A percentile compares a stretch with the other conserved stretches of the same genome.
These are phyloP conservation scores for Cytospora leucostoma DNA, from an alignment of 2,329 filamentous ascomycete species.

Conservation along the genomic window DNA sequence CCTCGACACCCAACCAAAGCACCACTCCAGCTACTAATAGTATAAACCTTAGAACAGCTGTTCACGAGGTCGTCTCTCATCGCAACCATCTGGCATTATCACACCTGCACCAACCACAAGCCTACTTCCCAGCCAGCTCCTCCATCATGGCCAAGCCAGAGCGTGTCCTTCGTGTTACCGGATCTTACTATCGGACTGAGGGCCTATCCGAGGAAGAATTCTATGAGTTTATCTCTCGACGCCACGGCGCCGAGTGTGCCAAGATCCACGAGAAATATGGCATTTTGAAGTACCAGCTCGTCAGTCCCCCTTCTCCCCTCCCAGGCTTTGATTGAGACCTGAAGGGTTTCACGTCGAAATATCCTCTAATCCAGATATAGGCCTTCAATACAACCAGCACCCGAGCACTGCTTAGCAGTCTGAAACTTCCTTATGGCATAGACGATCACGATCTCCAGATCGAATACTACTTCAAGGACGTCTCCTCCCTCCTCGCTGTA, in stretches of 20 bases:
- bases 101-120: too few relatives aligned
- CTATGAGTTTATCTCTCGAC: conserved; percentile 1
- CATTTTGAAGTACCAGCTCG: too few relatives aligned
- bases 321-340: too few relatives aligned
- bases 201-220: not conserved
- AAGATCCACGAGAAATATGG: conserved; percentile 3
- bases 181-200: not conserved
- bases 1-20: too few relatives aligned
- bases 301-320: too few relatives aligned
- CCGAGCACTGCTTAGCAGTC: not conserved
- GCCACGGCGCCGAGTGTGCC: conserved; percentile 1
- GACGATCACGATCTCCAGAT: conserved; percentile 7
- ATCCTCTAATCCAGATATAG: not conserved
- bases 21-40: too few relatives aligned
- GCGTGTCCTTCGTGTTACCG: not conserved
- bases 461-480: not conserved
- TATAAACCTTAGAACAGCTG: too few relatives aligned
- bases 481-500: not conserved
- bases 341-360: not conserved
- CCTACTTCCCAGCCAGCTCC: too few relatives aligned
- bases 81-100: too few relatives aligned
- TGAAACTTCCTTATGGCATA: conserved; percentile 4
- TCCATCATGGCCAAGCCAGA: conserved; percentile 4
- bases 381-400: conserved; percentile 9
- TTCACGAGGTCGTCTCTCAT: too few relatives aligned